Evolutionary conservation across 177 flowering plant genomes (phyloP), one percentile per base, ranked within the genome.

Genomic region (Tripterygium wilfordii): DNA sequence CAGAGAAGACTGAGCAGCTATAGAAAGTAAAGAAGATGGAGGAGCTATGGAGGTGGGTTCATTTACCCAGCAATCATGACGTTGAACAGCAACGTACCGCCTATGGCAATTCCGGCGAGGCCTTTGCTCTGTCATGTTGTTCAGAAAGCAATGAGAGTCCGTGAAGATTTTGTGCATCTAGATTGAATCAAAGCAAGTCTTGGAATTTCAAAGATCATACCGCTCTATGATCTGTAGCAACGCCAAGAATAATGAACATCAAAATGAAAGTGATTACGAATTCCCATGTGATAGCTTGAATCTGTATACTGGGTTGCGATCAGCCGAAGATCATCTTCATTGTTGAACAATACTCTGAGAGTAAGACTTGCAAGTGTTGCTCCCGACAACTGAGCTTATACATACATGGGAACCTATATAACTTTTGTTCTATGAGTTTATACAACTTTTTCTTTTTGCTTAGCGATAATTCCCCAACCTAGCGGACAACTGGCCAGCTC

Each of bases 171-270:
- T n/a, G n/a, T n/a, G n/a, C n/a, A n/a, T n/a, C n/a, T n/a, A n/a
- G n/a, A n/a, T n/a, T n/a, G n/a, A n/a, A n/a, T n/a, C 3, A 36
- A 36, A 36, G 18, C 40, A 36, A 36, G 8, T 15, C 20, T n/a
- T 10, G 3, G 14, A 12, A 4, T 2, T 38, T 4, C 4, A 17
- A 38, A 3, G 21, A n/a, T n/a, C n/a, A n/a, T 51, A 79, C 83
- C 38, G 76, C 71, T 66, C 80, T 51, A 29, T 63, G 50, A 42
- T 76, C 85, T 9, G 71, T 62, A 32, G 76, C 82, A 27, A 62
- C 72, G 1, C 70, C 76, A 40, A 62, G 74, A n/a, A 79, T 54
- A 31, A 49, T 67, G 57, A 77, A 71, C 82, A 76, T 74, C 10
- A 77, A 29, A n/a, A 60, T 43, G 33, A 71, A 79, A 2, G 79